These are phyloP conservation scores for Penicillium hesseltinei DNA, from an alignment of 2,329 filamentous ascomycete species.

Conservation along the genomic window DNA sequence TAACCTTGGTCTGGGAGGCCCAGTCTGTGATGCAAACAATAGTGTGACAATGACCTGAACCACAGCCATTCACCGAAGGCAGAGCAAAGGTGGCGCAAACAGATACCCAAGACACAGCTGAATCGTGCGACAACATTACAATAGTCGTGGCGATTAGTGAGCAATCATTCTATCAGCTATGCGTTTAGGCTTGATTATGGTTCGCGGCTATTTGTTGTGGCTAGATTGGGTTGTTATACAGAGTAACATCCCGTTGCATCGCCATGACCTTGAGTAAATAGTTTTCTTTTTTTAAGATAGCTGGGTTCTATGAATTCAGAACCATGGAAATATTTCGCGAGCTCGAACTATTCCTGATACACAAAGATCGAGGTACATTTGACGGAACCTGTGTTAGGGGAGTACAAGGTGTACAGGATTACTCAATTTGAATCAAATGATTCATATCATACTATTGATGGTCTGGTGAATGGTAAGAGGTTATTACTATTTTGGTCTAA, in stretches of 20 bases:
- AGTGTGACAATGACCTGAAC: conserved; percentile 11
- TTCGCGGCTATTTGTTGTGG: background rate
- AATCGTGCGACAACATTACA: background rate
- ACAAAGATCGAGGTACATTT: background rate
- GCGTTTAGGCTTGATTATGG: background rate
- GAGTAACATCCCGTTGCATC: background rate
- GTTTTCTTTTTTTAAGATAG: background rate
- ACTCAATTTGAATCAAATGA: background rate
- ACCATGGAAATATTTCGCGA: too few species aligned
- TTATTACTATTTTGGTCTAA: background rate
- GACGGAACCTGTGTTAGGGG: background rate
- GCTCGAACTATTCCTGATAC: background rate
- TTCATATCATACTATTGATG: background rate
- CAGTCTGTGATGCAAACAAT: conserved; percentile 3
- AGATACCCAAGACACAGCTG: background rate
- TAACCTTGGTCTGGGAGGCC: conserved; percentile 10
- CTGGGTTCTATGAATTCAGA: background rate
- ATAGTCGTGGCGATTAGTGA: background rate
- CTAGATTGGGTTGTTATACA: conserved; percentile 1
- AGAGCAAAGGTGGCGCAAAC: conserved; percentile 2
- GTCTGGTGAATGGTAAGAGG: background rate
- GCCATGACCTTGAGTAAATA: background rate
- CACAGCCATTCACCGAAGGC: conserved; percentile 1
- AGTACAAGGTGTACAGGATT: background rate
- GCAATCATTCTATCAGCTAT: background rate